Evolutionary conservation across 2,329 filamentous ascomycete genomes (phyloP), one percentile per base, ranked within the genome.

Genomic region (Bertia moriformis): DNA sequence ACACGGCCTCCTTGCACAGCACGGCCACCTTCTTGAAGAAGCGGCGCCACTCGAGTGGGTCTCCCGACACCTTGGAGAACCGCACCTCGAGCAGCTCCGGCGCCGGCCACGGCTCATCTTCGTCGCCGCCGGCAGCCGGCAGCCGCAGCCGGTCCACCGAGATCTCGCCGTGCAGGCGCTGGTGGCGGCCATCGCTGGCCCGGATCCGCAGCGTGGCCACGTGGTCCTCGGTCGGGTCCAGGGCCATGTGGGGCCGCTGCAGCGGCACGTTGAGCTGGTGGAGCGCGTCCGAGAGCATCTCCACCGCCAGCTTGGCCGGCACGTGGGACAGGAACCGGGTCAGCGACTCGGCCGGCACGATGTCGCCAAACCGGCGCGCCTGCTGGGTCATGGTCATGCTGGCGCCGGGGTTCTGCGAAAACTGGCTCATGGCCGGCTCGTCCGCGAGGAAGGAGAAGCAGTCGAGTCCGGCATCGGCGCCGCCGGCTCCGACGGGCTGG

Each of bases 11-110:
- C 53, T 84, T 84, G 61, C 88, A 93, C 43, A 89, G 66, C 45
- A 93, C 68, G 20, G 84, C 84, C 14, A 95, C 73, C 58, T 86
- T 88, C 62, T 98, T 98, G 68, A 98, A 98, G 55, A 98, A 86
- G 22, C 91, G 69, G 43, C 91, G 74, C 91, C 91, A 98, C 63
- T 96, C 89, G 38, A 98, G 62, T 4, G 91, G 91, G 62, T 98
- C 91, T 4, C 91, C 91, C 62, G 94, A 95, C 40, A 84, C 71
- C 62, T 98, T 98, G 47, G 93, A 73, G 54, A 98, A 96, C 39
- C 86, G 72, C 19, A 95, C 83, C 56, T 95, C 87, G 18, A 88
- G 69, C 20, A 89, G 59, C 43, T 83, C 79, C n/a, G n/a, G n/a
- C n/a, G n/a, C n/a, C n/a, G n/a, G n/a, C n/a, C n/a, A n/a, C n/a